A percentile compares a stretch with the other conserved stretches of the same genome.
Conservation (phyloP, 495 filamentous ascomycete species). For the Neurospora sublineolata region DNA sequence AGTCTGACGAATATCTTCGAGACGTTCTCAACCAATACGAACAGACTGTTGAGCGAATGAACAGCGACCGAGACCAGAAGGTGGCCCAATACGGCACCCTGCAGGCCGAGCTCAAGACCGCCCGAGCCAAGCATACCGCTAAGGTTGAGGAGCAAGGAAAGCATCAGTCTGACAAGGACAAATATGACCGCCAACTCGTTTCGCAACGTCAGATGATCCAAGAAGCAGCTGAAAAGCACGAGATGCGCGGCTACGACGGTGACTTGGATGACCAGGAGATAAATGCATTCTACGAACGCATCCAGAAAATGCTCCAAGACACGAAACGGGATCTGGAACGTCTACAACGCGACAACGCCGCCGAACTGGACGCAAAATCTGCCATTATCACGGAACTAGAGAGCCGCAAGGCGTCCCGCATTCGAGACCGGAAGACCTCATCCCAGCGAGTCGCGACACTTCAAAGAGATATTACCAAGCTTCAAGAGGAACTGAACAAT, state of each 20-base stretch:
- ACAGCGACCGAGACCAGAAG: constrained; percentile 49
- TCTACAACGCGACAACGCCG: constrained; percentile 57
- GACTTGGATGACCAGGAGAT: constrained; percentile 65
- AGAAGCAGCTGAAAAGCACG: constrained; percentile 66
- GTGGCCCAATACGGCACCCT: constrained; percentile 52
- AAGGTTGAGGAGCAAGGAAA: constrained; percentile 80
- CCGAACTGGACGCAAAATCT: constrained; percentile 56
- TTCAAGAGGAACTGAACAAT: constrained; percentile 53
- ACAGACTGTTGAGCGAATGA: constrained; percentile 52
- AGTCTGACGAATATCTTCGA: constrained; percentile 68
- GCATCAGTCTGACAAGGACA: constrained; percentile 73
- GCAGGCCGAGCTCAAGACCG: constrained; percentile 46
- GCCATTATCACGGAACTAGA: constrained; percentile 55
- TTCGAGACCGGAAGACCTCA: constrained; percentile 57
- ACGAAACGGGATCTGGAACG: constrained; percentile 66
- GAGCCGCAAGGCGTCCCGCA: constrained; percentile 52
- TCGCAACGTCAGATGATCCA: constrained; percentile 60
- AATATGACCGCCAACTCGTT: constrained; percentile 67
- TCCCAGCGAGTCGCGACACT: constrained; percentile 56
- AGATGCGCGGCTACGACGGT: constrained; percentile 71
- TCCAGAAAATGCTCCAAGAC: constrained; percentile 63
- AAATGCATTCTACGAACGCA: constrained; percentile 61
- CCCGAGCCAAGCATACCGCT: constrained; percentile 44
- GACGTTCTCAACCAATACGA: constrained; percentile 73
- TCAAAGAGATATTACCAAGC: constrained; percentile 49